Percentiles rank a stretch among this genome's conserved stretches.
phyloP scores from a whole-genome alignment of 2,329 filamentous ascomycete genomes.

The Hirsutella minnesotensis region DNA sequence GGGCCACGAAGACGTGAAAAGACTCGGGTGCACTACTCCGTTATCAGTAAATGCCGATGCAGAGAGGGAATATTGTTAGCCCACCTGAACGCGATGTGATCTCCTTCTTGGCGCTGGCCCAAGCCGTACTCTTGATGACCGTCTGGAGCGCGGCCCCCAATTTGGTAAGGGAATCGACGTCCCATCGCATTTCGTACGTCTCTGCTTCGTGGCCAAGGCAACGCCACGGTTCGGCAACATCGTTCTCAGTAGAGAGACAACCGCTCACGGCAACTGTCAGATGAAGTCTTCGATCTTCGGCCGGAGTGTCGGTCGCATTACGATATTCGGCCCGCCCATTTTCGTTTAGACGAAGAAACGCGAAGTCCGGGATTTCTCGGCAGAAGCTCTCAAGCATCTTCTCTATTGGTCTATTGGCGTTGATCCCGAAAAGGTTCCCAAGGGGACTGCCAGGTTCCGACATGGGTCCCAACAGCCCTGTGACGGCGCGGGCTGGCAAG shows the following conservation, averaged over 20 bases:
- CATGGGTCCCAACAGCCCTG: slow-evolving; percentile 67
- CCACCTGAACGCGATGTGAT: slow-evolving; percentile 35
- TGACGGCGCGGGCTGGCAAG: slow-evolving; percentile 60
- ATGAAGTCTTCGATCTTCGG: slow-evolving; percentile 57
- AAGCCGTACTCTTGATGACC: slow-evolving; percentile 71
- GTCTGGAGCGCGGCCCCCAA: slow-evolving; percentile 68
- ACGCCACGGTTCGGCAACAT: slow-evolving; percentile 61
- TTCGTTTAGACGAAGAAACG: slow-evolving; percentile 62
- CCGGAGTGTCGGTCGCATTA: slow-evolving; percentile 37
- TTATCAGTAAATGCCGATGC: slow-evolving; percentile 6
- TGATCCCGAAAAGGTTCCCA: slow-evolving; percentile 84
- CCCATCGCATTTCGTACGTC: slow-evolving; percentile 75
- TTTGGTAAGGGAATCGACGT: slow-evolving; percentile 63
- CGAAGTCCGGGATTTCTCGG: slow-evolving; percentile 80
- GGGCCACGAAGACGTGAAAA: slow-evolving; percentile 52
- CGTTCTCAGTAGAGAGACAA: slow-evolving; percentile 64
- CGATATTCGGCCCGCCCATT: slow-evolving; percentile 23
- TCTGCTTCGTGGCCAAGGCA: slow-evolving; percentile 63
- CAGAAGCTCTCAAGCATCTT: slow-evolving; percentile 85
- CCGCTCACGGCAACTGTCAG: slow-evolving; percentile 77
- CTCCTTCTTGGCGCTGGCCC: slow-evolving; percentile 52
- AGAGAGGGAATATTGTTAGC: slow-evolving; percentile 7
- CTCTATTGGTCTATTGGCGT: slow-evolving; percentile 68
- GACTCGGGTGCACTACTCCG: slow-evolving; percentile 35
- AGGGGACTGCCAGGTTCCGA: slow-evolving; percentile 71